Percentiles rank a stretch among this genome's conserved stretches.
Conservation (phyloP, 169 alveolate genomes). For the Plasmodium malariae region DNA sequence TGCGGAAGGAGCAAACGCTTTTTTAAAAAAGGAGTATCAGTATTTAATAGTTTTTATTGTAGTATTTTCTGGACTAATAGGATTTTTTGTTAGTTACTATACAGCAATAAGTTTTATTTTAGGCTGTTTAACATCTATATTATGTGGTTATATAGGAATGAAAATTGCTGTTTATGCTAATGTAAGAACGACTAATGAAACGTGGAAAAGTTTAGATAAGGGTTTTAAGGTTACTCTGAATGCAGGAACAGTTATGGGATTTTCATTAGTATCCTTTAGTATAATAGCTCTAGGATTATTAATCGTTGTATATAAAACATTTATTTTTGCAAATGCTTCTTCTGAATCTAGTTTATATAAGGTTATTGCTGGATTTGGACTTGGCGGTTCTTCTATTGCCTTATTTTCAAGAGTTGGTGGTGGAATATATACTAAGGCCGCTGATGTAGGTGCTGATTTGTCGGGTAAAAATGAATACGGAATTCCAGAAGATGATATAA, state of each 20-base stretch:
- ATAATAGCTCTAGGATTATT: slow-evolving; percentile 82
- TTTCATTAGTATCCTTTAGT: slow-evolving; percentile 89
- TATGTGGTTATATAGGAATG: slow-evolving; percentile 93
- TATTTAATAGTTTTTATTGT: slow-evolving; percentile 87
- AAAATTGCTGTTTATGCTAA: slow-evolving; percentile 90
- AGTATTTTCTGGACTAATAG: slow-evolving; percentile 85
- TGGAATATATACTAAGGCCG: slow-evolving; percentile 95
- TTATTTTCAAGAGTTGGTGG: slow-evolving; percentile 95
- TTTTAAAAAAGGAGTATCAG: slow-evolving; percentile 90
- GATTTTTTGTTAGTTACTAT: slow-evolving; percentile 79
- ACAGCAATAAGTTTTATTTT: slow-evolving; percentile 90
- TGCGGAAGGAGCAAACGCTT: slow-evolving; percentile 93
- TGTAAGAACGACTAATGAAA: slow-evolving; percentile 89
- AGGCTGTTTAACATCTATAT: slow-evolving; percentile 92
- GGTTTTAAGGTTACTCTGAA: slow-evolving; percentile 89
- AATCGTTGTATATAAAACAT: slow-evolving; percentile 79
- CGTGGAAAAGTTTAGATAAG: slow-evolving; percentile 84
- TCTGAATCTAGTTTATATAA: slow-evolving; percentile 81
- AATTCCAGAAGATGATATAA: slow-evolving; percentile 93
- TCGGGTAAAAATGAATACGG: slow-evolving; percentile 93
- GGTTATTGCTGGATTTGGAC: slow-evolving; percentile 91
- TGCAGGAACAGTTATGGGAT: slow-evolving; percentile 93
- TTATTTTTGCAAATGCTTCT: background rate
- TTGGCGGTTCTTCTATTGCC: slow-evolving; percentile 94
- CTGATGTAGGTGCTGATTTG: slow-evolving; percentile 94